A percentile compares a stretch with the other conserved stretches of the same genome.
Conservation (phyloP, 1,139 yeast genomes). For the Geotrichum cucujoidarum region DNA sequence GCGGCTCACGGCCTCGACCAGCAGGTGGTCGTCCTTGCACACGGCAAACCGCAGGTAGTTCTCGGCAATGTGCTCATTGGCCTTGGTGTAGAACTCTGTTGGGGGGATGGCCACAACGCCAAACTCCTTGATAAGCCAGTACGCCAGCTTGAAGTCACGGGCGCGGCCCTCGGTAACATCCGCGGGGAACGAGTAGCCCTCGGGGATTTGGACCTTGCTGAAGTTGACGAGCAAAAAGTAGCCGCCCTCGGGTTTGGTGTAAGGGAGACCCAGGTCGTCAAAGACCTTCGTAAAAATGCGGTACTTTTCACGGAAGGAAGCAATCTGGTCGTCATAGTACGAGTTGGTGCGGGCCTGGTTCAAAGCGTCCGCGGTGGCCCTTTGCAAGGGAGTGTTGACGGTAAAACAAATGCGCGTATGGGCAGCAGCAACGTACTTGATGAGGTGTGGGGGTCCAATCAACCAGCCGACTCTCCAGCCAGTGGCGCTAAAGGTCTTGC, state of each 20-base stretch:
- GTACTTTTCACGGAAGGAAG: conserved; percentile 64
- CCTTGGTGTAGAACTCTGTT: conserved; percentile 75
- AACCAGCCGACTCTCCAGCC: conserved; percentile 99
- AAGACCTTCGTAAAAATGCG: conserved; percentile 67
- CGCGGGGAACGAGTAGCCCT: conserved; percentile 63
- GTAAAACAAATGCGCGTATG: conserved; percentile 90
- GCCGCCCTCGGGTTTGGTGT: conserved; percentile 88
- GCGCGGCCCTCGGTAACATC: conserved; percentile 61
- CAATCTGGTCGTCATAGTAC: conserved; percentile 66
- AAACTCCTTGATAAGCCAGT: conserved; percentile 86
- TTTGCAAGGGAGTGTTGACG: conserved; percentile 88
- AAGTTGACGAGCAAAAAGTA: conserved; percentile 87
- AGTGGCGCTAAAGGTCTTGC: conserved; percentile 94
- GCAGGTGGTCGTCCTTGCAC: conserved; percentile 79
- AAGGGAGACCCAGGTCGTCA: conserved; percentile 82
- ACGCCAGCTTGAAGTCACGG: conserved; percentile 80
- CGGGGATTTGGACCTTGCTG: conserved; percentile 72
- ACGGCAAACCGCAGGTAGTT: conserved; percentile 89
- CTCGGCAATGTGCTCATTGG: conserved; percentile 71
- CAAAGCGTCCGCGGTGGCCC: conserved; percentile 80
- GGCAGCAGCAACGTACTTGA: conserved; percentile 80
- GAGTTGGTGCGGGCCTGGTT: conserved; percentile 52
- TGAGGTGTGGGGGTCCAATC: conserved; percentile 73
- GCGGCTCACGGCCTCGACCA: conserved; percentile 76
- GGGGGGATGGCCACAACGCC: conserved; percentile 98